Conservation (phyloP, 1,139 yeast genomes). For the Nakaseomyces kungkrabaensis region DNA sequence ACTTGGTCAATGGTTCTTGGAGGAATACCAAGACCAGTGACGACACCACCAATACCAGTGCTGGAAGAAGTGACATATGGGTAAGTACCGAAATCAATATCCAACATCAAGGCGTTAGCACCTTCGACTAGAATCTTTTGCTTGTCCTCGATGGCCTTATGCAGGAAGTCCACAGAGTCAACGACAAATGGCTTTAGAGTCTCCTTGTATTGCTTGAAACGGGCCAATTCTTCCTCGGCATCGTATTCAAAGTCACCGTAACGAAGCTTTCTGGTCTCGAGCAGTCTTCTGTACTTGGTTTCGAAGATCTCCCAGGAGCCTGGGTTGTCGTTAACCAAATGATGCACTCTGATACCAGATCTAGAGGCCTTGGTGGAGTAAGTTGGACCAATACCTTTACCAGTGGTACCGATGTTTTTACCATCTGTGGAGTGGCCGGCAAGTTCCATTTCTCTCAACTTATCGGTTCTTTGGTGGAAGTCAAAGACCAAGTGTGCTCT, state of each 20-base stretch:
- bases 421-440: slow-evolving; percentile 50
- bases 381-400: slow-evolving; percentile 98
- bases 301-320: slow-evolving; percentile 92
- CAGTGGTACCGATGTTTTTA: slow-evolving; percentile 95
- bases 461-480: slow-evolving; percentile 95
- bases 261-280: slow-evolving; percentile 73
- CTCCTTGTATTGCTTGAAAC: slow-evolving; percentile 67
- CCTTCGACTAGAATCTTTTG: slow-evolving; percentile 93
- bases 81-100: slow-evolving; percentile 94
- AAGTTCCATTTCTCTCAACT: slow-evolving; percentile 86
- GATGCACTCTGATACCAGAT: slow-evolving; percentile 95
- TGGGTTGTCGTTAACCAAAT: slow-evolving; percentile 79
- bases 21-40: slow-evolving; percentile 93
- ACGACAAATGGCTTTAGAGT: slow-evolving; percentile 81
- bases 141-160: slow-evolving; percentile 63
- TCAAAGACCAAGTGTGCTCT: slow-evolving; percentile 96
- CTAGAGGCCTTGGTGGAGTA: slow-evolving; percentile 95
- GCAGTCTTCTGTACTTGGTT: slow-evolving; percentile 62
- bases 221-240: slow-evolving; percentile 64
- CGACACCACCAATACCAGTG: slow-evolving; percentile 96
- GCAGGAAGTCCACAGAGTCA: slow-evolving; percentile 86
- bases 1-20: slow-evolving; percentile 71
- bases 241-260: slow-evolving; percentile 92
- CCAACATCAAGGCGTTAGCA: slow-evolving; percentile 97
- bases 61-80: slow-evolving; percentile 95